phyloP scores from a whole-genome alignment of 2,329 filamentous ascomycete genomes.

The Pseudopyricularia javanii region DNA sequence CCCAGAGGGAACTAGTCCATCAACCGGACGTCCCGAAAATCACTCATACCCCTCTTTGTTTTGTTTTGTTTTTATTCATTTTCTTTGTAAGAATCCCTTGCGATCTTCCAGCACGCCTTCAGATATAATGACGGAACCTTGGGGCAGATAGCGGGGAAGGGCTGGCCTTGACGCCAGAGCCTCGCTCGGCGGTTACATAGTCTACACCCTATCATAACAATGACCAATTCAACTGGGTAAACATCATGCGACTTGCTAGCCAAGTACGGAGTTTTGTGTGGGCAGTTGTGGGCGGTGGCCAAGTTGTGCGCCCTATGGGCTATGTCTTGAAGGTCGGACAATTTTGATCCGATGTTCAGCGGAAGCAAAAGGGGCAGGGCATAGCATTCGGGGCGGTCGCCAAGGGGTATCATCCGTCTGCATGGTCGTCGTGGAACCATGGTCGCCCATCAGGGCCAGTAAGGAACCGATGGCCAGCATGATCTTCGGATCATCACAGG shows the following conservation, averaged over 20 bases:
- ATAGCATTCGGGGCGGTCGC: no score
- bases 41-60: not conserved
- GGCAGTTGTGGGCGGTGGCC: no score
- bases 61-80: not conserved
- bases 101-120: not conserved
- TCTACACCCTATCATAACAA: not conserved
- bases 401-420: no score
- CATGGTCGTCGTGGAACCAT: no score
- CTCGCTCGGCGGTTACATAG: not conserved
- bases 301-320: no score
- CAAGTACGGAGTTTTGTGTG: no score
- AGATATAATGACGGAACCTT: not conserved
- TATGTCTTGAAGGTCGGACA: no score
- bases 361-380: no score
- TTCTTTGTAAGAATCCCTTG: constrained; percentile 6
- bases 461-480: no score
- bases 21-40: constrained; percentile 5
- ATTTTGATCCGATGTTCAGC: no score
- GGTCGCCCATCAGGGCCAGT: not conserved
- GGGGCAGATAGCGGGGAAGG: not conserved
- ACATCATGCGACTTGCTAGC: no score
- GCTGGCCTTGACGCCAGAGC: not conserved
- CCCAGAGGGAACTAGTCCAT: constrained; percentile 4
- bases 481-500: no score
- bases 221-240: constrained; percentile 4